A percentile compares a stretch with the other conserved stretches of the same genome.
Evolutionary conservation across 169 alveolate species (phyloP).

Genomic region (Plasmodium reichenowi): DNA sequence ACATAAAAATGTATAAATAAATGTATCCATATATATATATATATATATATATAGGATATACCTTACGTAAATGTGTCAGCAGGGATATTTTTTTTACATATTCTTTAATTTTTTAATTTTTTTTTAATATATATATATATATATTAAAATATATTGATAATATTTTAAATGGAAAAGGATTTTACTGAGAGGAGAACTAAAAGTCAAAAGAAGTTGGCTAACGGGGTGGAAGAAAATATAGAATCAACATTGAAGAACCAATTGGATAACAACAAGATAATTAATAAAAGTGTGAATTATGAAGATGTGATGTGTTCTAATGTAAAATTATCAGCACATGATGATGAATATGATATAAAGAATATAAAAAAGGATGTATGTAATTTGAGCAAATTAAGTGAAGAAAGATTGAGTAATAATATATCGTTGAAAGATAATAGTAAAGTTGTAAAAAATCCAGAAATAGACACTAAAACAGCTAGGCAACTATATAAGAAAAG

Average conservation of each 20-base stretch:
- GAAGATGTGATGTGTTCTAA: neutral
- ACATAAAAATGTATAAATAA: neutral
- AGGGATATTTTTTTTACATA: too few species aligned
- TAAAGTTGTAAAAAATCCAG: neutral
- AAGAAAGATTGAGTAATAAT: neutral
- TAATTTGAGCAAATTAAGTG: conserved; percentile 5
- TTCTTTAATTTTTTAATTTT: too few species aligned
- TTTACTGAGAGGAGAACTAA: too few species aligned
- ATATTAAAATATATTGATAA: too few species aligned
- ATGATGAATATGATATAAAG: conserved; percentile 1
- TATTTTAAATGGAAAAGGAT: too few species aligned
- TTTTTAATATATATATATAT: too few species aligned
- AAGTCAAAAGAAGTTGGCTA: too few species aligned
- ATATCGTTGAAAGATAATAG: neutral
- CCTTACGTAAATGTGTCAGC: too few species aligned
- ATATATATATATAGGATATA: neutral
- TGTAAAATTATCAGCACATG: neutral
- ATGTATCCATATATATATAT: neutral
- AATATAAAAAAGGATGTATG: neutral
- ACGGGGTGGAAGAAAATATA: too few species aligned
- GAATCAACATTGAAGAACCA: too few species aligned
- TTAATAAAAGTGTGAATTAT: too few species aligned
- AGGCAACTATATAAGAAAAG: neutral
- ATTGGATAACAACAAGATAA: too few species aligned
- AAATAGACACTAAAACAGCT: neutral